These are phyloP conservation scores for Aspergillus tanneri DNA, from an alignment of 2,329 filamentous ascomycete genomes.

Conservation along the genomic window DNA sequence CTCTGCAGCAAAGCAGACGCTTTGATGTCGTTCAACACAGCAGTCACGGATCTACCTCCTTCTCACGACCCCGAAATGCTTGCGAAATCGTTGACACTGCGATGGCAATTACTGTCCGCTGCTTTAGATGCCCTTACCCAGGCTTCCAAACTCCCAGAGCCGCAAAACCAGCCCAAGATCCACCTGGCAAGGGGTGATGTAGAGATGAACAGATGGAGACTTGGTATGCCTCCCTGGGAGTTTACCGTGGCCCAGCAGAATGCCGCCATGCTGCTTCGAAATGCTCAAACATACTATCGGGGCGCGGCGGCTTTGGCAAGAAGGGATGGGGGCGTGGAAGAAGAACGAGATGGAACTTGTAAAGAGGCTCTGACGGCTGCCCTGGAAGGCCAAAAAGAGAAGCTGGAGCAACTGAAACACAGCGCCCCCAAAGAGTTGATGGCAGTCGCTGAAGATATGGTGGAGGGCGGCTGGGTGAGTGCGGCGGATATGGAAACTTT, in stretches of 20 bases:
- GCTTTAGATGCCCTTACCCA: constrained; percentile 52
- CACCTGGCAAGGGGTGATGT: constrained; percentile 56
- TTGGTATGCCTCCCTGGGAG: constrained; percentile 48
- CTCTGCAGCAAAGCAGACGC: constrained; percentile 59
- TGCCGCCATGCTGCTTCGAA: constrained; percentile 50
- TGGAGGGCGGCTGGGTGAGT: constrained; percentile 53
- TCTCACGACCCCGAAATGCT: constrained; percentile 29
- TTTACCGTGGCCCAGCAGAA: constrained; percentile 47
- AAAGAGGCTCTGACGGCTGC: constrained; percentile 52
- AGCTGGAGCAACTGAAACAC: constrained; percentile 40
- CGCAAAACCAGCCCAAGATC: constrained; percentile 53
- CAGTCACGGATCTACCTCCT: constrained; percentile 39
- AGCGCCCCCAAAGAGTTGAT: constrained; percentile 40
- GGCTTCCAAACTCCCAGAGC: constrained; percentile 52
- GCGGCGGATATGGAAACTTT: constrained; percentile 34
- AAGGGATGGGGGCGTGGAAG: constrained; percentile 43
- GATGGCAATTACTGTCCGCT: constrained; percentile 56
- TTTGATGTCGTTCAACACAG: constrained; percentile 54
- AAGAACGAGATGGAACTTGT: constrained; percentile 45
- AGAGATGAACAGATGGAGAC: constrained; percentile 54
- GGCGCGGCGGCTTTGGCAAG: constrained; percentile 49
- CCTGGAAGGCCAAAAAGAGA: constrained; percentile 41
- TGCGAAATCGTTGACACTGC: constrained; percentile 32
- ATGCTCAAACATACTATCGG: constrained; percentile 59
- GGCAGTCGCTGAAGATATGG: constrained; percentile 50